Conservation (phyloP, 495 filamentous ascomycete genomes). For the Hyaloscypha hepaticicola region DNA sequence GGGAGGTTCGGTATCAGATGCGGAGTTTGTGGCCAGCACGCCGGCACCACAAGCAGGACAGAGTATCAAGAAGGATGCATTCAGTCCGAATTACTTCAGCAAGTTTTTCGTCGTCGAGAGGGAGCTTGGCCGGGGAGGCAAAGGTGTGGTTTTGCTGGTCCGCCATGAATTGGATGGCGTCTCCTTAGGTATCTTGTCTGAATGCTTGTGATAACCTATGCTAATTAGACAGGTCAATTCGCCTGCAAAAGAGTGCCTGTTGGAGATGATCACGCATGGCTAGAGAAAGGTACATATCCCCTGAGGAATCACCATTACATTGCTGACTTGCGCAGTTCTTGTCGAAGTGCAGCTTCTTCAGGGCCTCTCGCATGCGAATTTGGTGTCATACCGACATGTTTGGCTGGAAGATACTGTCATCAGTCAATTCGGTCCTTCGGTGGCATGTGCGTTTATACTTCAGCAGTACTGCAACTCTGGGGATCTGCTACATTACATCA, state of each 20-base stretch:
- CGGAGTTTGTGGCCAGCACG: slow-evolving; percentile 55
- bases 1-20: slow-evolving; percentile 36
- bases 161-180: slow-evolving; percentile 88
- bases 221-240: slow-evolving; percentile 55
- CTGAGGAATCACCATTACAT: background rate
- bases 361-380: slow-evolving; percentile 85
- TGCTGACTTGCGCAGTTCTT: slow-evolving; percentile 49
- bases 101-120: slow-evolving; percentile 86
- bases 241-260: slow-evolving; percentile 97
- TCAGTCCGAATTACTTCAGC: slow-evolving; percentile 88
- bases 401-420: slow-evolving; percentile 91
- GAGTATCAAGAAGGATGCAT: slow-evolving; percentile 80
- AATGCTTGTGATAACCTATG: background rate
- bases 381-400: slow-evolving; percentile 96
- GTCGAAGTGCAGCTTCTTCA: slow-evolving; percentile 91
- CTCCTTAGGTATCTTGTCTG: slow-evolving; percentile 50
- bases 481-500: slow-evolving; percentile 84
- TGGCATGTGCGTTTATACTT: slow-evolving; percentile 93
- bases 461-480: slow-evolving; percentile 97
- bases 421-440: slow-evolving; percentile 81
- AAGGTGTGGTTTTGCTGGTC: slow-evolving; percentile 90
- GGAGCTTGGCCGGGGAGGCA: slow-evolving; percentile 85
- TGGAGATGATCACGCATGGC: slow-evolving; percentile 91
- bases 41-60: slow-evolving; percentile 44
- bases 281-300: slow-evolving; percentile 65